phyloP scores from a whole-genome alignment of 306 rosid genomes.

The Glycine latifolia region DNA sequence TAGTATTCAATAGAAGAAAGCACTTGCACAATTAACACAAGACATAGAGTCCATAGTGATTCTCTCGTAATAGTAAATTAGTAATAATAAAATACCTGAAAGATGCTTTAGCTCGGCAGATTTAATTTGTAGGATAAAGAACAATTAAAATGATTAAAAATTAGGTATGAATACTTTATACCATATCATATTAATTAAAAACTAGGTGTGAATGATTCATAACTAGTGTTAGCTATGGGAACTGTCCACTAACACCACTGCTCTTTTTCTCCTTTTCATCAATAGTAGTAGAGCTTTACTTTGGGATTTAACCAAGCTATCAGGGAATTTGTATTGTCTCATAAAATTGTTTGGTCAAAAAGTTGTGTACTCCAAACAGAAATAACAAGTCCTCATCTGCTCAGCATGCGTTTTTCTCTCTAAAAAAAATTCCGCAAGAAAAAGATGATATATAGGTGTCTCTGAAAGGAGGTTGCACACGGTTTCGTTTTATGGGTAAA shows the following conservation, averaged over 20 bases:
- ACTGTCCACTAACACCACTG: background rate
- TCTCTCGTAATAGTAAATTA: too few species aligned
- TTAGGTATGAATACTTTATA: too few species aligned
- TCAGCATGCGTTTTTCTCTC: background rate
- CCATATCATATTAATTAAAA: too few species aligned
- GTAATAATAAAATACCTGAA: background rate
- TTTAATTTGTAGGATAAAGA: background rate
- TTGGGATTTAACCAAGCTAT: background rate
- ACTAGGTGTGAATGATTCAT: background rate
- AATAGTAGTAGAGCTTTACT: background rate
- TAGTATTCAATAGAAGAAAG: too few species aligned
- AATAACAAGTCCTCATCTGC: background rate
- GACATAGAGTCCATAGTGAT: too few species aligned
- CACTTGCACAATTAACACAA: too few species aligned
- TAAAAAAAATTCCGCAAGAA: background rate
- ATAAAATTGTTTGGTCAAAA: background rate
- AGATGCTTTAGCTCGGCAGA: background rate
- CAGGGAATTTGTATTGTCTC: background rate
- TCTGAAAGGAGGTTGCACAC: constrained; percentile 12
- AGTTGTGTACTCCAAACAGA: background rate
- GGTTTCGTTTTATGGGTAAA: constrained; percentile 18
- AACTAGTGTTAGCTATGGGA: too few species aligned
- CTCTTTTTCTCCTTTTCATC: background rate
- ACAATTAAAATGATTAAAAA: background rate
- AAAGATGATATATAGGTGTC: background rate